A percentile compares a stretch with the other conserved stretches of the same genome.
These are phyloP conservation scores for Metrosideros polymorpha DNA, from an alignment of 441 rosid species.

Conservation along the genomic window DNA sequence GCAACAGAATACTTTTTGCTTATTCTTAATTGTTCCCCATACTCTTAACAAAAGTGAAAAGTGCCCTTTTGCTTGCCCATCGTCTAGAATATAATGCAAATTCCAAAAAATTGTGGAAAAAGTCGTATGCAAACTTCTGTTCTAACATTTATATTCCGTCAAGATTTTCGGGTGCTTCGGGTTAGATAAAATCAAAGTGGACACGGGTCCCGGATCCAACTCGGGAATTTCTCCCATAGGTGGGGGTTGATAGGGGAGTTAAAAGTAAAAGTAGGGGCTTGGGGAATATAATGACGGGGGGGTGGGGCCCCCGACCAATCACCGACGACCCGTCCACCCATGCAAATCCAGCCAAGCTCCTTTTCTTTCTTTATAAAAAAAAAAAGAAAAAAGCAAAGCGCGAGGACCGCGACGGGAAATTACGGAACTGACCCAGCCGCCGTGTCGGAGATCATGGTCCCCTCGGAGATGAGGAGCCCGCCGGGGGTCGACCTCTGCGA, in stretches of 20 bases:
- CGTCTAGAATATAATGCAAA: not conserved
- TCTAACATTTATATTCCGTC: not conserved
- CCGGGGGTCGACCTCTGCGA: constrained; percentile 72
- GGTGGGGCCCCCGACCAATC: not conserved
- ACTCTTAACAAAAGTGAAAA: not conserved
- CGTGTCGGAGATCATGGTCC: constrained; percentile 52
- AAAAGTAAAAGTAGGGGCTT: not conserved
- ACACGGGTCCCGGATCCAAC: too few relatives aligned
- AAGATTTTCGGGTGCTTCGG: not conserved
- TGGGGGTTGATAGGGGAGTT: not conserved
- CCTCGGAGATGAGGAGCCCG: constrained; percentile 75
- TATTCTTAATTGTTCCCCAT: not conserved
- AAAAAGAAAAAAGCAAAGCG: not conserved
- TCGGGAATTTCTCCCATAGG: not conserved
- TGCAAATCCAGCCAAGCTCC: not conserved
- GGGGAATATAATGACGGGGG: not conserved
- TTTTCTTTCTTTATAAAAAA: not conserved
- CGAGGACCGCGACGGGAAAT: not conserved
- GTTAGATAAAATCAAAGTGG: not conserved
- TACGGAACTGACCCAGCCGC: constrained; percentile 53
- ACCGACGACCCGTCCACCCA: not conserved
- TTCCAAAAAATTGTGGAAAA: not conserved
- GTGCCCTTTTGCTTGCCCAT: not conserved
- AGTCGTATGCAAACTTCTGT: not conserved
- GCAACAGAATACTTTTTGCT: not conserved